phyloP scores from a whole-genome alignment of 2,329 filamentous ascomycete species.

The Lasiodiplodia sp. region DNA sequence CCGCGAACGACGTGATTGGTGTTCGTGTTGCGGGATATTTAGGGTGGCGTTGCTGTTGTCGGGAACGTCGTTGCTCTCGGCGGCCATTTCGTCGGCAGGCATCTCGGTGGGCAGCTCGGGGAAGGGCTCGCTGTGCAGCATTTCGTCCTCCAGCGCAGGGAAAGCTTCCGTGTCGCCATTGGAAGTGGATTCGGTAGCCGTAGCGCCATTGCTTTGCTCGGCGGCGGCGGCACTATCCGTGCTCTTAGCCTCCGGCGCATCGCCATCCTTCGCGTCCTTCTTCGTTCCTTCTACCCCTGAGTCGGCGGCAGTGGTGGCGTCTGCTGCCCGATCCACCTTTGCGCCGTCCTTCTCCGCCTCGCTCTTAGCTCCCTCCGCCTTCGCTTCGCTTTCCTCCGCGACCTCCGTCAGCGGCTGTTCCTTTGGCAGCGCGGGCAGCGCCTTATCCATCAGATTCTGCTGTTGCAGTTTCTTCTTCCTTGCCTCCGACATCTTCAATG shows the following conservation, averaged over 20 bases:
- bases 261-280: background rate
- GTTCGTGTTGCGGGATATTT: background rate
- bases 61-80: background rate
- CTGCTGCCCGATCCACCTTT: background rate
- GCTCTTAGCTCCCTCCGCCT: background rate
- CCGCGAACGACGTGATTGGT: background rate
- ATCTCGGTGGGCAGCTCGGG: background rate
- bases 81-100: background rate
- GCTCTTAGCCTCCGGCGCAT: background rate
- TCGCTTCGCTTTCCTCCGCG: background rate
- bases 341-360: background rate
- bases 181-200: conserved; percentile 23
- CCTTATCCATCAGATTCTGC: background rate
- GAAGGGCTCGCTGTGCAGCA: background rate
- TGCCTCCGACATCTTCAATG: conserved; percentile 23
- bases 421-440: background rate
- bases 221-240: background rate
- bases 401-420: background rate
- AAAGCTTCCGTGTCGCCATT: conserved; percentile 22
- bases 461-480: background rate
- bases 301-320: background rate
- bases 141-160: background rate
- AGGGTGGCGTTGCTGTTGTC: background rate
- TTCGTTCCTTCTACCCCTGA: background rate
- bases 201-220: conserved; percentile 23